Base-by-base conservation (phyloP, 768 basidiomycete species). In the Naganishia vishniacii region DNA sequence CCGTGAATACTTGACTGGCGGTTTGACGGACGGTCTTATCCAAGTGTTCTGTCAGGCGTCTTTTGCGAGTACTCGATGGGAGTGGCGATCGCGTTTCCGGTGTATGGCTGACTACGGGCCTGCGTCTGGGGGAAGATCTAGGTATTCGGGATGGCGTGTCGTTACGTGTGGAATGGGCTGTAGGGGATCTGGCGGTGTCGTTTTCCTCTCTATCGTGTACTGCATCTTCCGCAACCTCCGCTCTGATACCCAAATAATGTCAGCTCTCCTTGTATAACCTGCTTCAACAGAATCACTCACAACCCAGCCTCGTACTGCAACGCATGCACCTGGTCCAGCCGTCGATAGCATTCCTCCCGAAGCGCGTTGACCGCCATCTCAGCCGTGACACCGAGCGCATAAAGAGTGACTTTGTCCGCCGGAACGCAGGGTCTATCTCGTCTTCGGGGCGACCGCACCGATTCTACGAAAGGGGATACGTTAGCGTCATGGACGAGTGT, bases 351-450 rank as follows among this genome's bases (percentile, higher is more conserved):
- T 29, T 56, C 53, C 37, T 56, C 53, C 16, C 53, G n/a, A 12
- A 56, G 37, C 37, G 53, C 40, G 13, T 56, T 56, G 53, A 56
- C 20, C 37, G 53, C 53, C 53, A 56, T 40, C 18, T 56, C 53
- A 20, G 32, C 53, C 2, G 53, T 37, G n/a, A 56, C 53, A n/a
- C 53, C 53, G 3, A 56, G 23, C n/a, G 53, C 53, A 26, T 56
- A 56, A 9, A 56, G 53, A 4, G 53, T 56, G 5, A 56, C 53
- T 56, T 56, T 56, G 5, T 56, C 53, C 20, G 53, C 53, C 16
- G 53, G 53, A 6, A 56, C 53, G 25, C 37, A 37, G 12, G 53
- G 20, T 25, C 40, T 25, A 23, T 56, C 53, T 26, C 53, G 34
- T 56, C 34, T 34, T 12, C 23, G 34, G 3, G 53, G 53, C 7